phyloP scores from a whole-genome alignment of 2,329 filamentous ascomycete genomes.

The Penicillium sp. region DNA sequence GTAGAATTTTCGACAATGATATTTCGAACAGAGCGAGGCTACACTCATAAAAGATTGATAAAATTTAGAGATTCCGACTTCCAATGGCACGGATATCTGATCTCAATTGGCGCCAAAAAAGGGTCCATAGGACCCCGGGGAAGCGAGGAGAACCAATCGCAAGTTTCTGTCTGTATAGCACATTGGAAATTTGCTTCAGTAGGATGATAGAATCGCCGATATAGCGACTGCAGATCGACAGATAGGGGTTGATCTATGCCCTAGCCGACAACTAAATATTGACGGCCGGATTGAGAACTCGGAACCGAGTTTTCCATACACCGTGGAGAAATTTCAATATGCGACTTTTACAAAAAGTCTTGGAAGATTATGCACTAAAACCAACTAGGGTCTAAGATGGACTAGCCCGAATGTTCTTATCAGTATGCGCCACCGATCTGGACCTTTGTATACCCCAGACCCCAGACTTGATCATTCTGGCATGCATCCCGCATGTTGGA shows the following conservation, averaged over 20 bases:
- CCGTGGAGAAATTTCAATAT: background rate
- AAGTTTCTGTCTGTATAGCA: background rate
- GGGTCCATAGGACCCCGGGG: no score
- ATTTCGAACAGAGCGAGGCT: no score
- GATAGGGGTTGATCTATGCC: background rate
- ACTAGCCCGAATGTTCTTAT: background rate
- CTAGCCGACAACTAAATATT: background rate
- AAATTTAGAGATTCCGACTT: no score
- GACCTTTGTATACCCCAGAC: background rate
- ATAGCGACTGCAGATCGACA: background rate
- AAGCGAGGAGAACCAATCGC: no score
- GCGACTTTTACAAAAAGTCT: background rate
- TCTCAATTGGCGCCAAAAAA: no score
- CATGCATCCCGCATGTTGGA: background rate
- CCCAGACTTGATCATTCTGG: background rate
- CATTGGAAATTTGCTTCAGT: background rate
- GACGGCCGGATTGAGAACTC: background rate
- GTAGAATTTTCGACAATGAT: no score
- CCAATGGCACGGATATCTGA: no score
- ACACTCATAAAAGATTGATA: no score
- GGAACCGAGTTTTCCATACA: background rate
- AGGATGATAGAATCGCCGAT: background rate
- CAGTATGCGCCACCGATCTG: background rate
- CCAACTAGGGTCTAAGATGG: background rate
- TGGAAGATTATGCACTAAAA: background rate